phyloP scores from a whole-genome alignment of 768 basidiomycete genomes.

The Cystofilobasidium macerans region DNA sequence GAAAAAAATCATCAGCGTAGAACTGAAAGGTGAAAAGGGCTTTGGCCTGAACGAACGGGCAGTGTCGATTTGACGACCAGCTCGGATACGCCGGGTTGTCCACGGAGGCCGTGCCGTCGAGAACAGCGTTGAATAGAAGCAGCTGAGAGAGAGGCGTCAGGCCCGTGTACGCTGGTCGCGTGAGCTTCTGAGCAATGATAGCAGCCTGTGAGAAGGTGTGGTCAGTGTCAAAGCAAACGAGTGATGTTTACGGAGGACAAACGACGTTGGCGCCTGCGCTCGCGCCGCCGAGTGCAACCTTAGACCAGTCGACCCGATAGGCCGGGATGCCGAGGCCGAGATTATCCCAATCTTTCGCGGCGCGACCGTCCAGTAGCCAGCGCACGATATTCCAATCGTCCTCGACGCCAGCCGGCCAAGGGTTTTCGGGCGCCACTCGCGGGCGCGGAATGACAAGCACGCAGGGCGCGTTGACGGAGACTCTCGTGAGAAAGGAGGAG shows the following conservation, averaged over 20 bases:
- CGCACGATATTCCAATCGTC: conserved; percentile 2
- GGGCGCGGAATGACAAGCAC: neutral
- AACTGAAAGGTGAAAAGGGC: neutral
- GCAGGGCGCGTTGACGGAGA: neutral
- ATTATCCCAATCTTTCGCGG: neutral
- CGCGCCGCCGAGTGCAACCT: conserved; percentile 4
- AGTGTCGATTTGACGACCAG: neutral
- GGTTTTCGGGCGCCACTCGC: conserved; percentile 3
- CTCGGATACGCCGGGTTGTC: neutral
- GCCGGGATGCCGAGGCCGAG: neutral
- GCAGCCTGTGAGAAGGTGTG: neutral
- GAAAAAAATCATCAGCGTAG: neutral
- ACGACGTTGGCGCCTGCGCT: conserved; percentile 13
- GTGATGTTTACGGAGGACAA: neutral
- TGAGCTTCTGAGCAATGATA: neutral
- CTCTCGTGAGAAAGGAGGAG: conserved; percentile 10
- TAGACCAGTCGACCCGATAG: neutral
- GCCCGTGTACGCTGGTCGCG: neutral
- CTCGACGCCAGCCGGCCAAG: conserved; percentile 2
- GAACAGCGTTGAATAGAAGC: conserved; percentile 2
- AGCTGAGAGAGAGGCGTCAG: neutral
- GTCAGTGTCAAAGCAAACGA: no score
- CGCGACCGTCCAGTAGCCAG: neutral
- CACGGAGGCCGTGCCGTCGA: neutral
- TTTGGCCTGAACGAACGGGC: no score